Evolutionary conservation across 2,329 filamentous ascomycete species (phyloP), one percentile per base, ranked within the genome.

Genomic region (Fusarium illudens): DNA sequence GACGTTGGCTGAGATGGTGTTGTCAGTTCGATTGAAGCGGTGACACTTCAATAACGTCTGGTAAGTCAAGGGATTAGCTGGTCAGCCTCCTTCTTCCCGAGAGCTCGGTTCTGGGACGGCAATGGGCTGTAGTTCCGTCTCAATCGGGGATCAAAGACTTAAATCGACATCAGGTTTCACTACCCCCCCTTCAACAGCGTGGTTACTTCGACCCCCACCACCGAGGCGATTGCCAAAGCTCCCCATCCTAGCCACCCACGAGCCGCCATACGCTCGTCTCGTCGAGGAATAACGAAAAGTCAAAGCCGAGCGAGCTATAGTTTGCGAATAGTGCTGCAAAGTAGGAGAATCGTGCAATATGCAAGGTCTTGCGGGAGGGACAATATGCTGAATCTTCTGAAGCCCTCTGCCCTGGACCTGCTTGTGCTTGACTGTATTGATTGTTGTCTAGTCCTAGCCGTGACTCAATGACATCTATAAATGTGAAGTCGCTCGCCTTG

Each of bases 381-480:
- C 10, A 48, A n/a, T 29, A 48, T 10, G 25, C 5, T 15, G 25
- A 30, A 30, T 30, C 25, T 29, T 13, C 44, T 2, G 17, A 19
- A 13, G 25, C 8, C 2, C 7, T 48, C 0, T 30, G 44, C 4
- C 15, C 8, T 6, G 25, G 25, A 19, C 27, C 4, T 48, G 3
- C 11, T 30, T 30, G 29, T 11, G 29, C 11, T 30, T 6, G 25
- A 19, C 12, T 12, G 11, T 22, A 48, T 19, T 2, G 0, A 3
- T 10, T 48, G 10, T 6, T 48, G 0, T 1, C 10, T 29, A 4
- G 6, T 1, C 11, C n/a, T 12, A 46, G n/a, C 0, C 4, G 6
- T 12, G 42, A 46, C 25, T 19, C 27, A 10, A 46, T 29, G 6
- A 29, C n/a, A 46, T 46, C 22, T 8, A 46, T 5, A 29, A 46